phyloP scores from a whole-genome alignment of 106 monocot species.

The Ottelia alismoides region DNA sequence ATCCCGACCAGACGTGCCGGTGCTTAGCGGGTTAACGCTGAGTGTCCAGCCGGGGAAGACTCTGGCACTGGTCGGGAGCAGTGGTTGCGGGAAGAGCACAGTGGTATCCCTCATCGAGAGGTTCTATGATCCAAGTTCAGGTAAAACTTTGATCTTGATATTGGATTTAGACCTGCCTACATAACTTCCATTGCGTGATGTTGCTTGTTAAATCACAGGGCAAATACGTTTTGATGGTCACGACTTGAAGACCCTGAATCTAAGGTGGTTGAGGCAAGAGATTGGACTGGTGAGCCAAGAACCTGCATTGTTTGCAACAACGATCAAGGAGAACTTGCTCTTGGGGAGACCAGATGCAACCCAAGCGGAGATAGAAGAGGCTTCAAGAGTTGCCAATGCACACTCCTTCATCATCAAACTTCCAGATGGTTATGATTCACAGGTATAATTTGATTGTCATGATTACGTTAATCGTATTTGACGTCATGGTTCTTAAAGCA shows the following conservation, averaged over 20 bases:
- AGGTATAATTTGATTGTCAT: not conserved
- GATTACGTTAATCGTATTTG: not conserved
- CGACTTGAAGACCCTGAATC: not conserved
- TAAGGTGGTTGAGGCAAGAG: conserved; percentile 2
- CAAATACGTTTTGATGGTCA: not conserved
- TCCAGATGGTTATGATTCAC: not conserved
- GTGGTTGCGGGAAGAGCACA: conserved; percentile 10
- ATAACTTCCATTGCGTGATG: not conserved
- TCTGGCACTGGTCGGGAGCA: conserved; percentile 8
- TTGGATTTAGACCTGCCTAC: not conserved
- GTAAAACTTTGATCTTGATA: conserved; percentile 1
- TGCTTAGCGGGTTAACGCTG: not conserved
- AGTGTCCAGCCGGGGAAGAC: conserved; percentile 1
- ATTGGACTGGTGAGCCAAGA: conserved; percentile 14
- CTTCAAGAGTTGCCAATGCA: conserved; percentile 7
- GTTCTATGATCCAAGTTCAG: conserved; percentile 3
- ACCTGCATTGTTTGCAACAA: conserved; percentile 1
- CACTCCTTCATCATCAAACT: conserved; percentile 4
- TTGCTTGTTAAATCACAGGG: not conserved
- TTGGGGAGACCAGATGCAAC: conserved; percentile 2
- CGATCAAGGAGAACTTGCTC: conserved; percentile 7
- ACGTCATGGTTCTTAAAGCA: no score
- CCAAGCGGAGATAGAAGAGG: not conserved
- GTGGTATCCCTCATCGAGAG: conserved; percentile 7
- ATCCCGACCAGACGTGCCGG: not conserved